These are phyloP conservation scores for Candida orba DNA, from an alignment of 805 yeast species.

Conservation along the genomic window DNA sequence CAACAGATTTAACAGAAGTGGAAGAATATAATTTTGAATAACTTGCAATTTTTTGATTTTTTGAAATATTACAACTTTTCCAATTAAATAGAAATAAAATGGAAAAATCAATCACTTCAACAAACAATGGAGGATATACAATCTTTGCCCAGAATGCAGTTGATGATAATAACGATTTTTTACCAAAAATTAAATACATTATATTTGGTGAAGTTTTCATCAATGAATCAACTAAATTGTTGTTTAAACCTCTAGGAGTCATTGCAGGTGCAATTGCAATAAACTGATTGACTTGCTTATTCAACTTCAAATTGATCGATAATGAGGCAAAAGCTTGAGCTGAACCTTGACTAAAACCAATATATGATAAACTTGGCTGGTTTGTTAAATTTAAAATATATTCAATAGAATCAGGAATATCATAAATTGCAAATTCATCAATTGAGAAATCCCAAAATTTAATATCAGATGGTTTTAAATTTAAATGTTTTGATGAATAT, in stretches of 20 bases:
- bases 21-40: slow-evolving; percentile 77
- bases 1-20: slow-evolving; percentile 74
- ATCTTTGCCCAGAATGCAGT: slow-evolving; percentile 65
- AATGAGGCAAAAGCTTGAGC: slow-evolving; percentile 88
- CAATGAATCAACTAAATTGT: slow-evolving; percentile 67
- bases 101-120: slow-evolving; percentile 57
- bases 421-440: slow-evolving; percentile 88
- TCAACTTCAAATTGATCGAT: slow-evolving; percentile 56
- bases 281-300: slow-evolving; percentile 45
- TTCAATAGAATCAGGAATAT: slow-evolving; percentile 78
- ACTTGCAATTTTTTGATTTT: slow-evolving; percentile 61
- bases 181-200: slow-evolving; percentile 66
- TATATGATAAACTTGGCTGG: slow-evolving; percentile 44
- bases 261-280: slow-evolving; percentile 92
- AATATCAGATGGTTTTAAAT: slow-evolving; percentile 22
- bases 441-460: slow-evolving; percentile 85
- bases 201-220: slow-evolving; percentile 63
- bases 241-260: slow-evolving; percentile 80
- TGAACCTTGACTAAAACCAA: slow-evolving; percentile 92
- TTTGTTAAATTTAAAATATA: slow-evolving; percentile 54
- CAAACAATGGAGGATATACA: slow-evolving; percentile 66
- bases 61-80: slow-evolving; percentile 57
- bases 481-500: slow-evolving; percentile 45
- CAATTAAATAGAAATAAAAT: slow-evolving; percentile 61
- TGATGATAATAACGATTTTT: slow-evolving; percentile 68